Evolutionary conservation across 2,329 filamentous ascomycete genomes (phyloP), one percentile per base, ranked within the genome.

Genomic region (Aspergillus intermedius): DNA sequence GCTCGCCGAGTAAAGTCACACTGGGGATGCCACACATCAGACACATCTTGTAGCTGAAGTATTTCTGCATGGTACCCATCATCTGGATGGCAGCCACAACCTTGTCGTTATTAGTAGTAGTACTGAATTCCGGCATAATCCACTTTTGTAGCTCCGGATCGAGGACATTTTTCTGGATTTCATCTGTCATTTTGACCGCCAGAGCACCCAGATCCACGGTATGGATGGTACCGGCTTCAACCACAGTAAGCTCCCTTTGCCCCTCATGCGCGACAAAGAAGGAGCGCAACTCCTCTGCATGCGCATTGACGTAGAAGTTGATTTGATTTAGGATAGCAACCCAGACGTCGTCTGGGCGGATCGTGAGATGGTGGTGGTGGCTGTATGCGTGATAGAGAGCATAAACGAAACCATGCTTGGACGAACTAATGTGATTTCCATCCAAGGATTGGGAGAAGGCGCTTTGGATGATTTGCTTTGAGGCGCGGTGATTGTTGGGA

Each of bases 271-370:
- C 45, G 3, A 78, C 74, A 46, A 79, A 76, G 7, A 56, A 48
- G 1, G 49, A 49, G 9, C 73, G 65, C 5, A 79, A 60, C n/a
- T 71, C 59, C 51, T 78, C 72, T 3, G 73, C 65, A 50, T 78
- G 62, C 1, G 58, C 66, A 44, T 77, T 77, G 55, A 80, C 62
- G 52, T 68, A 76, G 47, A 70, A 62, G 54, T 65, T 72, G 1
- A 79, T 53, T 51, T 80, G 77, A 0, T 68, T 64, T 0, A 80
- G 56, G 51, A 80, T 77, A 5, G 75, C 62, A 41, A 78, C 66
- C 77, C 77, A 80, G 13, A 79, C 57, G 49, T 80, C 77, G 23
- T 81, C 76, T 0, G 77, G 76, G 1, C 77, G 72, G 42, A 79
- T 60, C 2, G 57, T 59, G 0, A 80, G 67, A 48, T 77, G 68